phyloP scores from a whole-genome alignment of 441 rosid species.

The Hura crepitans region DNA sequence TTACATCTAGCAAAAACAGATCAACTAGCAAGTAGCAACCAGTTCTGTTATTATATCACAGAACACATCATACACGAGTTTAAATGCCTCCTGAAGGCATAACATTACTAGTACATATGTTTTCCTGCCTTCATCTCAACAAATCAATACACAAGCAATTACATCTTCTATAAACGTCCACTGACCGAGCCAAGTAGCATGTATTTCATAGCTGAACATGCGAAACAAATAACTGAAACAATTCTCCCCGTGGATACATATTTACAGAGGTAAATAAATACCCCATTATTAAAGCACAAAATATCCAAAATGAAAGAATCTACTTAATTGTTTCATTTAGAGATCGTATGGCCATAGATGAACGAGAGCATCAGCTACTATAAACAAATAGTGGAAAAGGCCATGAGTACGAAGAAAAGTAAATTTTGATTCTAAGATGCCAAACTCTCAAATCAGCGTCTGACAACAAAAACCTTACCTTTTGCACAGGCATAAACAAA shows the following conservation, averaged over 20 bases:
- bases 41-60: too few species aligned
- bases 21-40: too few species aligned
- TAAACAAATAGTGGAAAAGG: constrained; percentile 23
- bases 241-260: constrained; percentile 19
- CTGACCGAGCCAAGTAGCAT: neutral
- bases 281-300: constrained; percentile 24
- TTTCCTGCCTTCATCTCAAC: neutral
- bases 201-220: neutral
- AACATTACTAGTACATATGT: neutral
- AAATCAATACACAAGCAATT: neutral
- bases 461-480: constrained; percentile 16
- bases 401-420: constrained; percentile 19
- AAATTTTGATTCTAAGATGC: constrained; percentile 17
- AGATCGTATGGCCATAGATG: constrained; percentile 17
- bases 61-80: too few species aligned
- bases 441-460: constrained; percentile 6
- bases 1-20: too few species aligned
- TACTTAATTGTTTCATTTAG: constrained; percentile 25
- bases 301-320: constrained; percentile 17
- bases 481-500: constrained; percentile 3
- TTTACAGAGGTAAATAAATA: constrained; percentile 25
- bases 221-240: constrained; percentile 4
- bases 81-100: neutral
- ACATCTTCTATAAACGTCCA: neutral
- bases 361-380: constrained; percentile 26